Evolutionary conservation across 2,329 filamentous ascomycete genomes (phyloP), one percentile per base, ranked within the genome.

Genomic region (Cladophialophora psammophila): DNA sequence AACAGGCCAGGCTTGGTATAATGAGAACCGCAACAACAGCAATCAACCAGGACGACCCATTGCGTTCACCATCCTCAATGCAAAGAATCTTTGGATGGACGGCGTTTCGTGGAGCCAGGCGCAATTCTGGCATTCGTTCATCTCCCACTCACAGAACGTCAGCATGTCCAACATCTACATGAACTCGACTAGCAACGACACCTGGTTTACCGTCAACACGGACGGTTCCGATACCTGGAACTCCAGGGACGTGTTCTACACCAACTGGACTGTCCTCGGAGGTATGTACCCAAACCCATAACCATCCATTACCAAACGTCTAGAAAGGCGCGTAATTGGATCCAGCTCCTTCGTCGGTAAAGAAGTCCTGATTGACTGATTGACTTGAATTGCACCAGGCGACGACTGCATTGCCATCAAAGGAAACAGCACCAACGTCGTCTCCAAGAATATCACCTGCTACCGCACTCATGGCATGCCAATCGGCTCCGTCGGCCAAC

Each of bases 371-470:
- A 26, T 3, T 26, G 26, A 26, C 26, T 3, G 26, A 26, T 3
- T 64, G 18, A 50, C 15, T 5, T 15, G 31, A n/a, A 20, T 3
- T 20, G 82, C 86, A 75, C 90, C 90, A 71, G 87, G 86, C 40
- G 89, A 91, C 74, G 86, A 92, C 75, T 92, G 90, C 67, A 87
- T 92, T 12, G 88, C 88, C 0, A 91, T 92, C 83, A 92, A 92
- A 77, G 89, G 89, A 18, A 92, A 91, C 76, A 88, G 85, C 72
- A 91, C 88, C 52, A 84, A 90, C 69, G 86, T 91, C 7, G 76
- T 91, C 3, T 85, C 91, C 5, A 88, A 91, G 75, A 88, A 88
- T 68, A 78, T 92, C 3, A 78, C 81, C 66, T 92, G 90, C 78
- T 89, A 89, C 72, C 88, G 89, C 38, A 90, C 87, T 2, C 90